Conservation (phyloP, 2,329 filamentous ascomycete species). For the Penicillium italicum region DNA sequence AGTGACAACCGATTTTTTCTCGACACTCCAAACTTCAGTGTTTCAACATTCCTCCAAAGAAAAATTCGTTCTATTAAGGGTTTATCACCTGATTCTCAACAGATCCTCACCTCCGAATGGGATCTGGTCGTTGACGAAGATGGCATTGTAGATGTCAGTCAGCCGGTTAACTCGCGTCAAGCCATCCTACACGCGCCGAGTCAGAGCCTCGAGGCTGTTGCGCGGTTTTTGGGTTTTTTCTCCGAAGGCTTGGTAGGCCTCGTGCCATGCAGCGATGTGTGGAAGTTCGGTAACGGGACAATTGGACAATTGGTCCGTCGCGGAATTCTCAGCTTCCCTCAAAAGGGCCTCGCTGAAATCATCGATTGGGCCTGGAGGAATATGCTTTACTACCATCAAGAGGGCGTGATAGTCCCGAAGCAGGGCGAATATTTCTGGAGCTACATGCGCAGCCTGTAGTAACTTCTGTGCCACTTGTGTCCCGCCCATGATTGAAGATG, state of each 20-base stretch:
- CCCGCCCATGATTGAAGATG: background rate
- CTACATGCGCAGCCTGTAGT: conserved; percentile 12
- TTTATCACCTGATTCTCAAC: no score
- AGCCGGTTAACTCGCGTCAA: conserved; percentile 39
- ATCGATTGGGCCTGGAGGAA: conserved; percentile 34
- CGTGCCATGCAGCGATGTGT: conserved; percentile 39
- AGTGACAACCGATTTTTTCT: no score
- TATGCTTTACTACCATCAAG: conserved; percentile 33
- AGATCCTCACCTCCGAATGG: conserved; percentile 41
- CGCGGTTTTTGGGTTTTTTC: conserved; percentile 39
- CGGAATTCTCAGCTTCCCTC: conserved; percentile 13
- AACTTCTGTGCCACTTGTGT: background rate
- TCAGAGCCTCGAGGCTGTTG: conserved; percentile 38
- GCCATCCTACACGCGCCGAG: conserved; percentile 32
- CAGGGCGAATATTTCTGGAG: conserved; percentile 32
- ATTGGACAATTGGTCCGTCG: conserved; percentile 7
- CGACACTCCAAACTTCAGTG: no score
- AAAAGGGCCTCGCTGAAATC: conserved; percentile 29
- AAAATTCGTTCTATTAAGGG: no score
- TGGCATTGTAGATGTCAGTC: conserved; percentile 42
- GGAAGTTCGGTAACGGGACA: conserved; percentile 31
- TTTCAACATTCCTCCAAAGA: no score
- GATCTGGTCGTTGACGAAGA: conserved; percentile 40
- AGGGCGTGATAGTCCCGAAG: conserved; percentile 40
- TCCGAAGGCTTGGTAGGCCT: conserved; percentile 40